phyloP scores from a whole-genome alignment of 2,329 filamentous ascomycete species.

The Didymella keratinophila region DNA sequence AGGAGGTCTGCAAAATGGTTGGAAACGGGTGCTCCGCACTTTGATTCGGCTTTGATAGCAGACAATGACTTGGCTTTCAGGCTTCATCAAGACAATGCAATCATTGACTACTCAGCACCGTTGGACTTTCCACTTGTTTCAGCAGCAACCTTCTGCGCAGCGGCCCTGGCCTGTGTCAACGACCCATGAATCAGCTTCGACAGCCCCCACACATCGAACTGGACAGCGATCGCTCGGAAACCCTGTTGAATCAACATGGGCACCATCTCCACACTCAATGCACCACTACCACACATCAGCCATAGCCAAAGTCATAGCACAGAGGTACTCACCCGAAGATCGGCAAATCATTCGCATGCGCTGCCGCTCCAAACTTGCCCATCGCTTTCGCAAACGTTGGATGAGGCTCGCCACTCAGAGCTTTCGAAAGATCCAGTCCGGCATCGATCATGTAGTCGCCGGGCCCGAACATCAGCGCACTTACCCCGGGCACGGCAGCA shows the following conservation, averaged over 20 bases:
- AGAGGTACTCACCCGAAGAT: conserved; percentile 30
- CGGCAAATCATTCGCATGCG: conserved; percentile 33
- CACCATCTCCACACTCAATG: conserved; percentile 27
- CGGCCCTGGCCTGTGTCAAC: conserved; percentile 28
- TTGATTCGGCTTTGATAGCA: background rate
- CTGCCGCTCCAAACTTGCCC: conserved; percentile 31
- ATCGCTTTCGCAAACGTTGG: conserved; percentile 30
- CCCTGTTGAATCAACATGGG: conserved; percentile 35
- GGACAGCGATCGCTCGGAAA: conserved; percentile 29
- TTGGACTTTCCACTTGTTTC: conserved; percentile 13
- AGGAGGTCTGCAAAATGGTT: background rate
- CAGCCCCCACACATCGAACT: conserved; percentile 39
- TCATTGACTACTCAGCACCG: background rate
- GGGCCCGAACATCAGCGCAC: conserved; percentile 38
- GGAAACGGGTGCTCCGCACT: background rate
- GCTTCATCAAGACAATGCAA: background rate
- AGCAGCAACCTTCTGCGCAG: conserved; percentile 29
- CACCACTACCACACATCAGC: conserved; percentile 27
- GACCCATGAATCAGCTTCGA: conserved; percentile 27
- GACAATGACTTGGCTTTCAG: background rate
- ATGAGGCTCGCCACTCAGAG: conserved; percentile 27
- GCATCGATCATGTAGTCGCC: conserved; percentile 40
- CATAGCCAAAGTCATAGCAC: background rate
- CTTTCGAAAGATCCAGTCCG: conserved; percentile 28
- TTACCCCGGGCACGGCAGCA: conserved; percentile 36